Evolutionary conservation across 768 basidiomycete genomes (phyloP), one percentile per base, ranked within the genome.

Genomic region (Psilocybe azurescens): DNA sequence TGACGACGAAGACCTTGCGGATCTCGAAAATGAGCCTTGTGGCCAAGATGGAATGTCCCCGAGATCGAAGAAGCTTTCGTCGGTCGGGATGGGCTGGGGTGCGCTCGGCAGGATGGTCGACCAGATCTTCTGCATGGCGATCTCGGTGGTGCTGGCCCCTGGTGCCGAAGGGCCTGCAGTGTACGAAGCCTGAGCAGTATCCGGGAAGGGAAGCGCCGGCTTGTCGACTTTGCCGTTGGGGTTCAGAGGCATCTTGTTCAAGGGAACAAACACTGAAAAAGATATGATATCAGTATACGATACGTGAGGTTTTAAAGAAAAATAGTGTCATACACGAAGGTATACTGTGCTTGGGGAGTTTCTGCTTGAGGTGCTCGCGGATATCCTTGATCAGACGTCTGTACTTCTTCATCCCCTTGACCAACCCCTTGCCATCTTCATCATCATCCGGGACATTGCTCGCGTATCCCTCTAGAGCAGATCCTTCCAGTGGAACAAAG

Each of bases 181-280:
- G 20, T 78, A 67, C 6, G 82, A 77, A 1, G 81, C 83, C 62
- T 92, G 88, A 3, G 89, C 92, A 0, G 97, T 99, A 75, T 99
- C 97, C 6, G 97, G 97, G 89, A 99, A 99, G 10, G 97, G 97
- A 50, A 99, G 86, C 0, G 94, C 93, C 0, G 97, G 97, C 72
- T 99, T 99, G 81, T 99, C 97, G 73, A 99, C 90, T 78, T 99
- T 99, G 64, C 97, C 97, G 73, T 99, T 99, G 6, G 97, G 97
- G 70, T 98, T 99, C 54, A 99, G 85, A 18, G 97, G 97, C 93
- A 99, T 97, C 58, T 95, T 90, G 54, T 85, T 85, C 29, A 99
- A 85, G 0, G 97, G 97, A 32, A 99, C 94, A 65, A 98, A 96
- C 24, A 99, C 97, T 93, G 72, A 10, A 54, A n/a, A 54, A 53